Evolutionary conservation across 495 filamentous ascomycete genomes (phyloP).

Genomic region (Astrothelium subdiscretum): DNA sequence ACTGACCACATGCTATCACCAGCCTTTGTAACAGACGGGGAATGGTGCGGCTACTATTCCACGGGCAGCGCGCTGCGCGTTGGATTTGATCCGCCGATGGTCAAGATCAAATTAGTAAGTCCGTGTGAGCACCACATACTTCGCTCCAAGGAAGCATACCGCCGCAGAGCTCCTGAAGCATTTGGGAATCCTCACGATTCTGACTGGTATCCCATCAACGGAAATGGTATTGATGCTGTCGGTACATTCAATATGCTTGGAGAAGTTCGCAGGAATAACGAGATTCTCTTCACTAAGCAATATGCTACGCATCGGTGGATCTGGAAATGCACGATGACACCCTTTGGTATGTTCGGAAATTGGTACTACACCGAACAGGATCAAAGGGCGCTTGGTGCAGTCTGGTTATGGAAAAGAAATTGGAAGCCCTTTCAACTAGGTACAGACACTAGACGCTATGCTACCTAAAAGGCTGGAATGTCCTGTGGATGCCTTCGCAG

Average conservation of each 20-base stretch:
- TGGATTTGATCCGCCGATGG: background rate
- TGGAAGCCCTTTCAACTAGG: background rate
- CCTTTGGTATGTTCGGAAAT: background rate
- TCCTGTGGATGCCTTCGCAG: no score
- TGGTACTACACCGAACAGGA: background rate
- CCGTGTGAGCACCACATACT: no score
- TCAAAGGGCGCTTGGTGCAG: background rate
- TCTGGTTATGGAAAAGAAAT: background rate
- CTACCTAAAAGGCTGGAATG: no score
- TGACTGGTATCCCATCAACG: background rate
- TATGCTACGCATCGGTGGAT: background rate
- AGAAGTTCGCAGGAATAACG: background rate
- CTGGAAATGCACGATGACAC: background rate
- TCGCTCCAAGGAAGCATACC: no score
- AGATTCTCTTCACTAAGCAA: background rate
- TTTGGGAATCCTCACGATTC: background rate
- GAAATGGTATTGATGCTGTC: background rate
- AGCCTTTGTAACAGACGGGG: background rate
- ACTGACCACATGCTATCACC: background rate
- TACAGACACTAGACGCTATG: no score
- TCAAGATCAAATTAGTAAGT: background rate
- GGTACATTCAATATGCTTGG: background rate
- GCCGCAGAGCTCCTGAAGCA: background rate
- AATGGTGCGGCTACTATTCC: background rate
- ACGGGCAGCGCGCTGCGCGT: no score